These are phyloP conservation scores for Boletellus ananiceps DNA, from an alignment of 768 basidiomycete species.

Conservation along the genomic window DNA sequence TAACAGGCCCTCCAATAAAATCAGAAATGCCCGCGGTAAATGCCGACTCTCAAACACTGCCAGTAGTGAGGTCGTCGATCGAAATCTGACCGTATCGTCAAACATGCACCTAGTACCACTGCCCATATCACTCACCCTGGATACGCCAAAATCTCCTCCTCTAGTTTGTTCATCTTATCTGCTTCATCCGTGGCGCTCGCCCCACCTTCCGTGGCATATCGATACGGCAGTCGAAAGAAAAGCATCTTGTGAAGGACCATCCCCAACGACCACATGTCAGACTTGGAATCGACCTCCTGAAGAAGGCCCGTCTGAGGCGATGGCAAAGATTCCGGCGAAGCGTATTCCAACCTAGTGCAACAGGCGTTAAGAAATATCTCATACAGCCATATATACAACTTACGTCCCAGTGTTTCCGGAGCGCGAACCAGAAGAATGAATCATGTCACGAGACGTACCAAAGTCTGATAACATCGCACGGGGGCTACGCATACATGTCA, in stretches of 20 bases:
- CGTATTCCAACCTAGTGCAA: conserved; percentile 66
- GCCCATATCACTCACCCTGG: conserved; percentile 49
- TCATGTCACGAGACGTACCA: conserved; percentile 90
- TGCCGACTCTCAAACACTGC: conserved; percentile 65
- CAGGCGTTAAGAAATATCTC: not conserved
- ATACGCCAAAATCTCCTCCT: conserved; percentile 70
- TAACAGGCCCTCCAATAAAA: conserved; percentile 69
- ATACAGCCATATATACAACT: conserved; percentile 27
- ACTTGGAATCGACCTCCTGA: conserved; percentile 74
- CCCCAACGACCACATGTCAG: conserved; percentile 96
- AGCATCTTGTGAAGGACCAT: conserved; percentile 93
- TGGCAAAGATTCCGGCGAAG: conserved; percentile 83
- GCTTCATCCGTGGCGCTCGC: conserved; percentile 46
- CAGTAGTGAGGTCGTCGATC: conserved; percentile 45
- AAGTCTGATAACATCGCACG: conserved; percentile 95
- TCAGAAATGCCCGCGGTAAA: conserved; percentile 64
- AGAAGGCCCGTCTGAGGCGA: conserved; percentile 61
- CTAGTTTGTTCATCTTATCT: conserved; percentile 65
- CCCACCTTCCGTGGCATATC: conserved; percentile 60
- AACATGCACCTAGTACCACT: not conserved
- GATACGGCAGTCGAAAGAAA: conserved; percentile 87
- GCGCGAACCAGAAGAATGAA: conserved; percentile 59
- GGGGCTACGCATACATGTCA: conserved; percentile 46
- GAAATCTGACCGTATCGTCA: conserved; percentile 40
- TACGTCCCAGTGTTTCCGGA: conserved; percentile 96